Base-by-base conservation (phyloP, 805 yeast genomes). In the Brettanomyces custersianus region DNA sequence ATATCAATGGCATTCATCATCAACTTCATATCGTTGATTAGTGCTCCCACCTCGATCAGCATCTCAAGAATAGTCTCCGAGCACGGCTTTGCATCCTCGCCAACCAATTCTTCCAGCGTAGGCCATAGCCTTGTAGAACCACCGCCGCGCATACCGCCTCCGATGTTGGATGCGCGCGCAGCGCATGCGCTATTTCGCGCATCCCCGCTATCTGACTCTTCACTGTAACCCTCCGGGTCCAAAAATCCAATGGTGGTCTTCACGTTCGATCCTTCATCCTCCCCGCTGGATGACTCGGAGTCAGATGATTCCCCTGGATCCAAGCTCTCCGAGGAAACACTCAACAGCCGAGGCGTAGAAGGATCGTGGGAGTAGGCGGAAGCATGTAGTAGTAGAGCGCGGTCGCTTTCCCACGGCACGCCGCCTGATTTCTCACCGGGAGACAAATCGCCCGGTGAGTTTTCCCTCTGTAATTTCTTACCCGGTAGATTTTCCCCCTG, bases 1-100 rank as follows among this genome's bases (percentile, higher is more conserved):
- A 66, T 74, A 48, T 77, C 76, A 40, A 66, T 53, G 0, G 78
- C 67, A 36, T 82, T 59, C 32, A 77, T 48, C 66, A 80, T 67
- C 40, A 82, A 54, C 46, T 77, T 76, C 57, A 76, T 62, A 48
- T 82, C 90, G 40, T 77, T 70, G 0, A 74, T 74, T 29, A 78
- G 52, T 0, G 77, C 72, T 1, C 80, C 77, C 4, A 73, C 60
- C 43, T 82, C 84, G 46, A 72, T 74, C 30, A 81, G 69, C 31
- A 74, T 52, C 40, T 77, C 79, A 29, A 82, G 63, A 5, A 75
- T 61, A 30, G 61, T 57, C 40, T 72, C 77, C 11, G 70, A 62
- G 4, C 86, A 77, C 11, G 74, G 65, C 2, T 74, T 68, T 0
- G 80, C 62, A 35, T 66, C 61, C 2, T 79, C 72, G 0, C 76